These are phyloP conservation scores for Monotropa hypopitys DNA, from an alignment of 179 eudicot species.

Conservation along the genomic window DNA sequence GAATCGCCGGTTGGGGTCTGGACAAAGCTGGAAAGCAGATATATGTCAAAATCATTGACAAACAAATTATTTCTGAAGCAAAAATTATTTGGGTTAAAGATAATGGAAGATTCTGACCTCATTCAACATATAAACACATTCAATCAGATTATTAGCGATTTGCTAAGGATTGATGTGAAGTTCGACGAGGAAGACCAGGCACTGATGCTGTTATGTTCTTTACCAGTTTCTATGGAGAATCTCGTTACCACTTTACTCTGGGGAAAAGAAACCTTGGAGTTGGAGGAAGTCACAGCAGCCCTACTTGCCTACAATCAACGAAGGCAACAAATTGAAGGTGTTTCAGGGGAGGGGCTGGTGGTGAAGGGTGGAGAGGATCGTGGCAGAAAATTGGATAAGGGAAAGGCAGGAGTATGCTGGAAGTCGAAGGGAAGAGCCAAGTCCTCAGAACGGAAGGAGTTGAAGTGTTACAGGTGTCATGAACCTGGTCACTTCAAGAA, in stretches of 20 bases:
- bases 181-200: not conserved
- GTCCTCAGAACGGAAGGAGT: no score
- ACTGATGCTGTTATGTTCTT: not conserved
- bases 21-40: not conserved
- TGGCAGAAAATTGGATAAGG: no score
- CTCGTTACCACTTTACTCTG: not conserved
- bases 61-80: not conserved
- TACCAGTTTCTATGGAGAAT: not conserved
- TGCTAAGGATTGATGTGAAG: not conserved
- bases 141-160: no score
- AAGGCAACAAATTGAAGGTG: not conserved
- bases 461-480: not conserved
- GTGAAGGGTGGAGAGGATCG: no score
- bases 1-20: not conserved
- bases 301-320: not conserved
- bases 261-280: not conserved
- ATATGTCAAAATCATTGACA: not conserved
- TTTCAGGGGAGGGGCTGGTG: no score
- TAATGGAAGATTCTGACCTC: not conserved
- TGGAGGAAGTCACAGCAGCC: not conserved
- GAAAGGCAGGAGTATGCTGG: no score
- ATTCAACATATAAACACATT: not conserved
- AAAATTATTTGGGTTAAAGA: not conserved
- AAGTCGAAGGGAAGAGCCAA: no score
- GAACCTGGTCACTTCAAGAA: not conserved